Evolutionary conservation across 306 rosid species (phyloP).

Genomic region (Hylodesmum podocarpum): DNA sequence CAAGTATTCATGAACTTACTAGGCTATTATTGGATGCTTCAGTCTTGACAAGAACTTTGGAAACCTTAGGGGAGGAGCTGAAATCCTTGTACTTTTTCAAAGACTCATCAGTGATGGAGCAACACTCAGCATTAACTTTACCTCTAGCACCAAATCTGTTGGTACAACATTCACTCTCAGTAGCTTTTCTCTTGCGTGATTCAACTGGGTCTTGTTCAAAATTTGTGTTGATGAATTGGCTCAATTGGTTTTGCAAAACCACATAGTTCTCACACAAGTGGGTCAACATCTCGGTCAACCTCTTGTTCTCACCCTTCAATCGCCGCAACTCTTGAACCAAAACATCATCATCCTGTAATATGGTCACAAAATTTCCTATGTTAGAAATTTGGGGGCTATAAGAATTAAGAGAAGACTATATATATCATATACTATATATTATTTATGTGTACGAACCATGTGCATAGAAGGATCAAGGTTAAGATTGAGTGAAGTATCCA

Average conservation of each 20-base stretch:
- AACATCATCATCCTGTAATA: constrained; percentile 12
- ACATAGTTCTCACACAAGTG: constrained; percentile 46
- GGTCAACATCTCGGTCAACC: constrained; percentile 44
- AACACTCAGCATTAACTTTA: constrained; percentile 33
- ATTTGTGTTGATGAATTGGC: constrained; percentile 33
- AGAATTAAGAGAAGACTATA: neutral
- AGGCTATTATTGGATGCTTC: constrained; percentile 62
- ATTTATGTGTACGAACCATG: constrained; percentile 30
- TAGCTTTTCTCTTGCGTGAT: constrained; percentile 55
- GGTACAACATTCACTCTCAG: constrained; percentile 23
- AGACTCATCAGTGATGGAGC: constrained; percentile 52
- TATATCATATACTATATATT: neutral
- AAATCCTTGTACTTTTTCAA: constrained; percentile 42
- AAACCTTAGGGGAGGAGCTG: constrained; percentile 46
- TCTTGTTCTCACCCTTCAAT: constrained; percentile 60
- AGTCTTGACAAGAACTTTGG: constrained; percentile 55
- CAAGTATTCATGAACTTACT: constrained; percentile 39
- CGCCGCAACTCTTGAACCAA: constrained; percentile 58
- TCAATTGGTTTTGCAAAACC: constrained; percentile 44
- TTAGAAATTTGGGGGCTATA: neutral
- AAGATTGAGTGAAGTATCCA: constrained; percentile 62
- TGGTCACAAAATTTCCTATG: neutral
- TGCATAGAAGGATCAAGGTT: constrained; percentile 38
- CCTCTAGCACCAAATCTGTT: constrained; percentile 12
- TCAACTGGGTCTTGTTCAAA: constrained; percentile 4